phyloP scores from a whole-genome alignment of 768 basidiomycete genomes.

The Cyclocybe aegerita region DNA sequence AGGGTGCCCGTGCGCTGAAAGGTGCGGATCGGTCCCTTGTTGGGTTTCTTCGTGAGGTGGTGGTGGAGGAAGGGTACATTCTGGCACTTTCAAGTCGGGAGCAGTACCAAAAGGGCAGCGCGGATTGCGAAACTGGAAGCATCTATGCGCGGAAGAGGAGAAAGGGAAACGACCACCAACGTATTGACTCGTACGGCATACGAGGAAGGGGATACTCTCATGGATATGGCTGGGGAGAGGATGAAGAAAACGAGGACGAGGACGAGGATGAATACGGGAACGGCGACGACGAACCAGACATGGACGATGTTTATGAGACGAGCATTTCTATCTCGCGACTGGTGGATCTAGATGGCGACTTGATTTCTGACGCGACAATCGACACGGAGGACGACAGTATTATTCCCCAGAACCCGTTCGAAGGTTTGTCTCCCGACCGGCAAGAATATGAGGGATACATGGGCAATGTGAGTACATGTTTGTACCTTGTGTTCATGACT shows the following conservation, averaged over 20 bases:
- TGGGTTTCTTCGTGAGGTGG: slow-evolving; percentile 27
- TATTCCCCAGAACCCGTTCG: slow-evolving; percentile 34
- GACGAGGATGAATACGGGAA: slow-evolving; percentile 15
- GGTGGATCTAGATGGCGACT: slow-evolving; percentile 30
- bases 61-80: slow-evolving; percentile 30
- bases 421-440: slow-evolving; percentile 30
- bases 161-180: no score
- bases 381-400: slow-evolving; percentile 23
- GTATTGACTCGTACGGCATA: no score
- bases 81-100: slow-evolving; percentile 35
- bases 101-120: slow-evolving; percentile 21
- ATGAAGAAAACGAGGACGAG: no score
- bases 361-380: slow-evolving; percentile 15
- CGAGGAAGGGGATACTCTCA: no score
- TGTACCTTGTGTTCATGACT: background rate
- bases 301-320: slow-evolving; percentile 24
- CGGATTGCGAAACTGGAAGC: slow-evolving; percentile 18
- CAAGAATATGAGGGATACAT: slow-evolving; percentile 41
- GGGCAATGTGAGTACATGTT: slow-evolving; percentile 31
- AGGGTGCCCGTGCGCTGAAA: slow-evolving; percentile 29
- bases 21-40: slow-evolving; percentile 36
- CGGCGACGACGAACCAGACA: slow-evolving; percentile 8
- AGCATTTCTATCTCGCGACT: slow-evolving; percentile 22
- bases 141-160: slow-evolving; percentile 14
- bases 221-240: no score